Base-by-base conservation (phyloP, 108 stramenopile genomes). In the Nitzschia palea region DNA sequence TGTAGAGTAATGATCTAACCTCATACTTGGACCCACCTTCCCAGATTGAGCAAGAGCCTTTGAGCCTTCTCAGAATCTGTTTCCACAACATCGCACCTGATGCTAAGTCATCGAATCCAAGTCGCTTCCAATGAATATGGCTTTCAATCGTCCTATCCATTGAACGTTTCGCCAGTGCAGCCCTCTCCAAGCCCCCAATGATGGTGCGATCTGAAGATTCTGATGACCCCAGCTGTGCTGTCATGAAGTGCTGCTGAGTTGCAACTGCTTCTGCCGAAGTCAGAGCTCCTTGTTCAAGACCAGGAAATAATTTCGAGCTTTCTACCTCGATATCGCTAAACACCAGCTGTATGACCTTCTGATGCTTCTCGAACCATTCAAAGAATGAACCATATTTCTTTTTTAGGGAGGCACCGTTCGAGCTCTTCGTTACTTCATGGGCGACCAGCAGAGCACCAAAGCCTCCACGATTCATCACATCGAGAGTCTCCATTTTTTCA, bases 31-130 rank as follows among this genome's bases (percentile, higher is more conserved):
- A 44, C 4, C 87, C 90, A 35, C 90, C 87, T 81, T 95, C 94
- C 94, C 94, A 95, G 27, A 95, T 80, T 23, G 89, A 84, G 54
- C 80, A 77, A 31, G 84, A 84, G 23, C 94, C 94, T 63, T 95
- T 95, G 34, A 95, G 73, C 58, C 90, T 76, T 18, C 91, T 70
- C 1, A 95, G 73, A 25, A 93, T 54, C 33, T 82, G 80, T 53
- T 93, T 95, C 91, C 91, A 93, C 64, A 79, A 77, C 81, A 86
- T 89, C 20, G 91, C 89, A n/a, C 94, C 94, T 18, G 85, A 87
- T 31, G 94, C 89, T 27, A 95, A 71, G 55, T 95, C 94, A 65
- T 92, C 94, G 62, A 93, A 89, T 9, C 94, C 94, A 67, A 90
- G 91, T 18, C 89, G 68, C 62, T 93, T 95, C 94, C 94, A 95